Evolutionary conservation across 2,329 filamentous ascomycete genomes (phyloP).

Genomic region (Colletotrichum spinosum): DNA sequence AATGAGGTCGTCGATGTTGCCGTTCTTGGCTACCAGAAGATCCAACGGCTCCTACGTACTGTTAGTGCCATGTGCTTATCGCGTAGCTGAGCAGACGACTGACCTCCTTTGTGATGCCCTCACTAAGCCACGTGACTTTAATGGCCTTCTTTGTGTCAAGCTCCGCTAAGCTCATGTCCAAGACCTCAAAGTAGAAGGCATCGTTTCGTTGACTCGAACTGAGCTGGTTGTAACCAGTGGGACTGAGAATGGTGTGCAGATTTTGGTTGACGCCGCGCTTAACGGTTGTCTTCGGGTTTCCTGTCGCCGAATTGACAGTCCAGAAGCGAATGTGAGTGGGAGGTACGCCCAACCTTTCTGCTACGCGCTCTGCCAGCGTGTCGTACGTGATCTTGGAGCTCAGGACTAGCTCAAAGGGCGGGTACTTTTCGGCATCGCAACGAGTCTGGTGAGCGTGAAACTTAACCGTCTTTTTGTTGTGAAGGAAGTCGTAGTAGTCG

Average conservation of each 20-base stretch:
- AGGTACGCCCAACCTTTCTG: slow-evolving; percentile 79
- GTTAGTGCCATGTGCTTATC: neutral
- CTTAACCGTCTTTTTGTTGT: slow-evolving; percentile 82
- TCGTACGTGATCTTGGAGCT: slow-evolving; percentile 94
- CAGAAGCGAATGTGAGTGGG: slow-evolving; percentile 92
- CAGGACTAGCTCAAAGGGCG: slow-evolving; percentile 79
- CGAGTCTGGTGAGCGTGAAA: slow-evolving; percentile 76
- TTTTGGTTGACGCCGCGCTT: slow-evolving; percentile 78
- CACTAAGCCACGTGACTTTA: slow-evolving; percentile 85
- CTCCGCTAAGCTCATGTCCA: slow-evolving; percentile 94
- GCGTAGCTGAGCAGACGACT: slow-evolving; percentile 41
- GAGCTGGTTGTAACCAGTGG: slow-evolving; percentile 77
- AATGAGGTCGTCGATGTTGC: slow-evolving; percentile 82
- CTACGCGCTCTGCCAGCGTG: slow-evolving; percentile 85
- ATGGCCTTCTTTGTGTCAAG: slow-evolving; percentile 92
- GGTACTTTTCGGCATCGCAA: slow-evolving; percentile 68
- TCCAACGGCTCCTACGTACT: slow-evolving; percentile 76
- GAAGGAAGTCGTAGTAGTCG: slow-evolving; percentile 92
- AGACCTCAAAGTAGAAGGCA: slow-evolving; percentile 88
- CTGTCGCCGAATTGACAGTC: slow-evolving; percentile 81
- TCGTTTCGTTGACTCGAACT: slow-evolving; percentile 79
- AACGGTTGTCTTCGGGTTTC: slow-evolving; percentile 81
- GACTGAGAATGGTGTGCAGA: slow-evolving; percentile 82
- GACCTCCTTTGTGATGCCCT: slow-evolving; percentile 92
- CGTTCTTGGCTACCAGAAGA: slow-evolving; percentile 88